A percentile compares a stretch with the other conserved stretches of the same genome.
Conservation (phyloP, 1,284 basidiomycete species). For the Ganoderma resinaceum region DNA sequence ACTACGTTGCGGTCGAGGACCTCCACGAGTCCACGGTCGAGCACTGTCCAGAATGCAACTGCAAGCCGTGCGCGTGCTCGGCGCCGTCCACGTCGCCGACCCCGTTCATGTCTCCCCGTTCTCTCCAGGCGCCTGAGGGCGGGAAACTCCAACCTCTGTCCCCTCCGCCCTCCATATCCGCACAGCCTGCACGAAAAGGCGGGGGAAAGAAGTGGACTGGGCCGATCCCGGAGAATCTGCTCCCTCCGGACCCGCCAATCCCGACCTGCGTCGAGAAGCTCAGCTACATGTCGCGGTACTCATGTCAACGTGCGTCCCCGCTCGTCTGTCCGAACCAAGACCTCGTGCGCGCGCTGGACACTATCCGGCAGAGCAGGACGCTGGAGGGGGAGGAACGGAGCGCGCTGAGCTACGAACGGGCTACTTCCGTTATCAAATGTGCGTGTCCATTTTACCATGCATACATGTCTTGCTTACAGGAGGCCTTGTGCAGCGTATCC, state of each 20-base stretch:
- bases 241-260: slow-evolving; percentile 37
- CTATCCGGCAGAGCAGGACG: slow-evolving; percentile 62
- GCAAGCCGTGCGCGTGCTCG: slow-evolving; percentile 36
- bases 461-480: background rate
- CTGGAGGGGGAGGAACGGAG: slow-evolving; percentile 72
- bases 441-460: slow-evolving; percentile 18
- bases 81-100: slow-evolving; percentile 22
- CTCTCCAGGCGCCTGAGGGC: background rate
- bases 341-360: slow-evolving; percentile 60
- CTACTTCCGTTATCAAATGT: slow-evolving; percentile 78
- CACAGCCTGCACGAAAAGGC: background rate
- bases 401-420: slow-evolving; percentile 70
- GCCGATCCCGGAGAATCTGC: slow-evolving; percentile 33
- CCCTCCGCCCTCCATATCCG: slow-evolving; percentile 2
- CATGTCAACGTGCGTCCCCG: slow-evolving; percentile 67
- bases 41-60: slow-evolving; percentile 49
- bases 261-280: slow-evolving; percentile 37
- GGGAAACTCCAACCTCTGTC: slow-evolving; percentile 5
- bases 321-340: slow-evolving; percentile 71
- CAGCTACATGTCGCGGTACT: slow-evolving; percentile 53
- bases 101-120: slow-evolving; percentile 11
- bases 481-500: slow-evolving; percentile 66
- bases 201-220: background rate
- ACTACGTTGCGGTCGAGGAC: slow-evolving; percentile 61
- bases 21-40: slow-evolving; percentile 52